Conservation (phyloP, 352 stramenopile genomes). For the Thraustochytrium striatum region DNA sequence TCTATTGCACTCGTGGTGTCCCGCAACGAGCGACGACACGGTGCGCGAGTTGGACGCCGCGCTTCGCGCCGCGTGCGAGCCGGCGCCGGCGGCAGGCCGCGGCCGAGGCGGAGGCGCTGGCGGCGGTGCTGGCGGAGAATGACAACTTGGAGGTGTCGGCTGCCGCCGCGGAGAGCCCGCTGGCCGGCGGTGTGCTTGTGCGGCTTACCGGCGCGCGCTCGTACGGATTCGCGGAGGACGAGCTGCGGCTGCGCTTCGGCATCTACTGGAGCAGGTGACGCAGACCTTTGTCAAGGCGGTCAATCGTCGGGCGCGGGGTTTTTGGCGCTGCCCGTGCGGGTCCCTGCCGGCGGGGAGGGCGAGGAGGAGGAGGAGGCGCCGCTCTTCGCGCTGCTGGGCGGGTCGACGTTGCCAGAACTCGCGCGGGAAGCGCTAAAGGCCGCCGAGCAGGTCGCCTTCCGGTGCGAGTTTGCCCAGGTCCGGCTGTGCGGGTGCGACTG, state of each 20-base stretch:
- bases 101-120: neutral
- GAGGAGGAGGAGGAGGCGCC: too few species aligned
- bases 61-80: neutral
- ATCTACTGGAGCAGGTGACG: slow-evolving; percentile 16
- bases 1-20: neutral
- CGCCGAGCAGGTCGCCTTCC: neutral
- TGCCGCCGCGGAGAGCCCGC: neutral
- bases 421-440: neutral
- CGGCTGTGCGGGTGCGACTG: slow-evolving; percentile 19
- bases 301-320: neutral
- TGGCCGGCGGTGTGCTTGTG: neutral
- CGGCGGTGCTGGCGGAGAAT: neutral
- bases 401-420: neutral
- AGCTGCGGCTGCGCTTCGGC: neutral
- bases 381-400: neutral
- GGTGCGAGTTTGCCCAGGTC: slow-evolving; percentile 9
- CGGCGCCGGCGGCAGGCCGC: neutral
- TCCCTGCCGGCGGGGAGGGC: neutral
- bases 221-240: neutral
- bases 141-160: neutral
- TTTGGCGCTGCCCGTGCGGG: neutral
- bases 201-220: neutral
- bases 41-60: neutral
- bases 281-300: slow-evolving; percentile 31
- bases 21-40: neutral